Base-by-base conservation (phyloP, 805 yeast species). In the Wickerhamomyces sydowiorum region DNA sequence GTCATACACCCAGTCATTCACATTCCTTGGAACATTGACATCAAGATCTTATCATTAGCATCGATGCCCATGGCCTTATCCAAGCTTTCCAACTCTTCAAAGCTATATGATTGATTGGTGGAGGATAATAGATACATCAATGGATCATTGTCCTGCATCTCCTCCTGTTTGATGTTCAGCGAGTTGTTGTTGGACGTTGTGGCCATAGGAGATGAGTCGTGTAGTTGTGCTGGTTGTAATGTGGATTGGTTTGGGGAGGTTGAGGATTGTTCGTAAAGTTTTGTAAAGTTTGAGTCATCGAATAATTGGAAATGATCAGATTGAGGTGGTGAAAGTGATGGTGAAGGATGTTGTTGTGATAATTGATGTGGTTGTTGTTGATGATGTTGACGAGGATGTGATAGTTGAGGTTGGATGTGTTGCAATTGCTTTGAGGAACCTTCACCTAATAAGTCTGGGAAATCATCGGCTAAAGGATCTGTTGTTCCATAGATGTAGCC, bases 51-150 rank as follows among this genome's bases (percentile, higher is more conserved):
- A 39, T 56, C 59, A 38, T 51, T 51, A 21, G 46, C 52, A 41
- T 54, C 58, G 25, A 53, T 46, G 1, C 60, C 59, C 59, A 56
- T 52, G 1, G 59, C 61, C 41, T 55, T 56, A 40, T 56, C 59
- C 46, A 56, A 29, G 31, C 42, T 49, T 28, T 56, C 59, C 29
- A 56, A 34, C 34, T 55, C 61, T 37, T 54, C 58, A 13, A 56
- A 34, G 8, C 52, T 37, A 34, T 54, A 54, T 22, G 38, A 45
- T 14, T 54, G 44, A 37, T 45, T 51, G 3, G 53, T 35, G 4
- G 42, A 41, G 27, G 49, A 50, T 18, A 55, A 44, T 18, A 53
- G 18, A 40, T 47, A 48, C 51, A 50, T 42, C 37, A 54, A 37
- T 10, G 56, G 50, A 39, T 54, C 59, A 7, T 45, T 45, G 13